Evolutionary conservation across 2,329 filamentous ascomycete species (phyloP).

Genomic region (Chalara sp.): DNA sequence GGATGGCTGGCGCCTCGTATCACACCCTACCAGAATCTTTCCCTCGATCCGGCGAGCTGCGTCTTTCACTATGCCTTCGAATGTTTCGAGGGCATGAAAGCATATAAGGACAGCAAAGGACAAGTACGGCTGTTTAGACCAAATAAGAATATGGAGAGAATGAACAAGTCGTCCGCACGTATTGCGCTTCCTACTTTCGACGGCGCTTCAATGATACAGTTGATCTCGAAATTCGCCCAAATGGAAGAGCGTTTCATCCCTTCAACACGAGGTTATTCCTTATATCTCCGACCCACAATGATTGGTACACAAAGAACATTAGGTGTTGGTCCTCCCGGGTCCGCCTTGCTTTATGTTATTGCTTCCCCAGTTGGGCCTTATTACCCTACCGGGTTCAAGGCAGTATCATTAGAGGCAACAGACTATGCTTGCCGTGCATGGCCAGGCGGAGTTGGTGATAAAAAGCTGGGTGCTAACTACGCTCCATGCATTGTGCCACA

Average conservation of each 20-base stretch:
- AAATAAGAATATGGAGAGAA: slow-evolving; percentile 89
- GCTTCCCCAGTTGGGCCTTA: slow-evolving; percentile 95
- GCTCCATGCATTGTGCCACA: slow-evolving; percentile 98
- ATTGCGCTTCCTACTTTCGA: slow-evolving; percentile 91
- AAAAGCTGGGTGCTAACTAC: slow-evolving; percentile 98
- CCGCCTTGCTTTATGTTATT: slow-evolving; percentile 88
- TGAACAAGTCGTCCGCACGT: slow-evolving; percentile 86
- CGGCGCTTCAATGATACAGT: slow-evolving; percentile 63
- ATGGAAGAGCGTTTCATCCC: slow-evolving; percentile 89
- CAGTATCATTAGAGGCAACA: slow-evolving; percentile 88
- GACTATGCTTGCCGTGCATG: slow-evolving; percentile 95
- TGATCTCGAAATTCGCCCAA: slow-evolving; percentile 74
- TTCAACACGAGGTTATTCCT: slow-evolving; percentile 76
- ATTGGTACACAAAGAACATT: slow-evolving; percentile 95
- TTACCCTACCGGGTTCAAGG: slow-evolving; percentile 98
- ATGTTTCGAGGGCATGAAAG: slow-evolving; percentile 99
- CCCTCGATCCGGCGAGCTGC: slow-evolving; percentile 90
- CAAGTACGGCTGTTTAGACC: slow-evolving; percentile 84
- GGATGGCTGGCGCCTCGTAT: slow-evolving; percentile 75
- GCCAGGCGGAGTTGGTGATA: slow-evolving; percentile 95
- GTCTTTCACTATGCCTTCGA: slow-evolving; percentile 99
- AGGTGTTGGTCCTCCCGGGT: slow-evolving; percentile 86
- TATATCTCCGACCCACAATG: slow-evolving; percentile 93
- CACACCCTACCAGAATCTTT: slow-evolving; percentile 92
- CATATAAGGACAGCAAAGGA: slow-evolving; percentile 79